Evolutionary conservation across 2,329 filamentous ascomycete genomes (phyloP), one percentile per base, ranked within the genome.

Genomic region (Neospermospora avenae): DNA sequence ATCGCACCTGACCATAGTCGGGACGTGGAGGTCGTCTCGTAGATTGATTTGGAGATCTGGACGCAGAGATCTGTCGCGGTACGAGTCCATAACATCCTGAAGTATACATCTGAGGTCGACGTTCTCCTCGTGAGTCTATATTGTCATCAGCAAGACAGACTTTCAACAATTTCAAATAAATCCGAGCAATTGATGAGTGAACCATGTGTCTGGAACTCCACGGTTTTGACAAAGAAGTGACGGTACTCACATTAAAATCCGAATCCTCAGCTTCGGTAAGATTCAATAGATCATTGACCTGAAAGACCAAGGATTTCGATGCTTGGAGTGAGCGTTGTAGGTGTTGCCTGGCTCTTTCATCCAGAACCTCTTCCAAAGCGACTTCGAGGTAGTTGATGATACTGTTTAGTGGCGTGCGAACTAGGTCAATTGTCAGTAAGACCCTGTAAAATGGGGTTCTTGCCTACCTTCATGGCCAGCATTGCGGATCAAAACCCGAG

Each of bases 361-460:
- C 91, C 4, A 96, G 77, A 0, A 79, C 77, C 0, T 90, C 90
- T 74, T 96, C 91, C 2, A 96, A 76, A 0, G 91, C 91, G 62
- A 96, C 95, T 67, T 96, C 91, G 1, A 96, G 81, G 65, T 95
- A 96, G 68, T 96, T 96, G 74, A 96, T 95, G 69, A 96, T 96
- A 18, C 91, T 91, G 68, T 96, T 96, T 3, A 96, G 77, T 0
- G 91, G 91, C 0, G 91, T 96, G 45, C 91, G 87, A 16, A 65
- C 65, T 66, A 28, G 31, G 34, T 13, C 10, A 37, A 31, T 5
- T 53, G 18, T 60, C n/a, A 59, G 57, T 35, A 34, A 8, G 35
- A 20, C 16, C 20, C 18, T 13, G 46, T n/a, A 18, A 8, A 53
- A 22, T 13, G 13, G 6, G 4, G 35, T n/a, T 16, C 10, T 11